Percentiles rank a stretch among this genome's conserved stretches.
These are phyloP conservation scores for Populus alba DNA, from an alignment of 345 rosid species.

Conservation along the genomic window DNA sequence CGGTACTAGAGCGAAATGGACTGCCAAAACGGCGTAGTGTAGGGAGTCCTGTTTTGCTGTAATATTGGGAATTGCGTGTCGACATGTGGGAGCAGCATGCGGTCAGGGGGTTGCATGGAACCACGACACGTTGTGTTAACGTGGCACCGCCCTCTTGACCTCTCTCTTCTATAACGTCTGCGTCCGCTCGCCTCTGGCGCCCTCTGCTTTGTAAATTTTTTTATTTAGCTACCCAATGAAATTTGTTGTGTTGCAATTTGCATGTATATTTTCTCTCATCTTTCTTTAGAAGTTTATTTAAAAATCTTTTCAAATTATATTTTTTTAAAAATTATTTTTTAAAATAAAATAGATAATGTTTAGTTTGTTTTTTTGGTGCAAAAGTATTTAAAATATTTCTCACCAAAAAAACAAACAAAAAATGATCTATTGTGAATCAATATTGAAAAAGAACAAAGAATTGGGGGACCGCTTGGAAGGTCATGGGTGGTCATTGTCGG, in stretches of 20 bases:
- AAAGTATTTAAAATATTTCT: too few species aligned
- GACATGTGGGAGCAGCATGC: conserved; percentile 15
- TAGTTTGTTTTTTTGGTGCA: too few species aligned
- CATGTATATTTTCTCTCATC: too few species aligned
- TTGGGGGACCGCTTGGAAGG: conserved; percentile 11
- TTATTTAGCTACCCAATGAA: not conserved
- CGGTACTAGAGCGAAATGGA: too few species aligned
- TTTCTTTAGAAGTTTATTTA: too few species aligned
- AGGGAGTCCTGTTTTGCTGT: too few species aligned
- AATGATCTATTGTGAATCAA: not conserved
- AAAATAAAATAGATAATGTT: too few species aligned
- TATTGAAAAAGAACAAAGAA: not conserved
- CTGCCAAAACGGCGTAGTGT: conserved; percentile 15
- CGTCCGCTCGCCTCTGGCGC: not conserved
- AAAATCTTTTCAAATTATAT: too few species aligned
- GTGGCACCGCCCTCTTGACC: conserved; percentile 29
- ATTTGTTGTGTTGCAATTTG: not conserved
- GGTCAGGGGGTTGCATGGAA: not conserved
- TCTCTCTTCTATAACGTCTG: too few species aligned
- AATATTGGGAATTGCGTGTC: conserved; percentile 6
- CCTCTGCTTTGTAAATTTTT: not conserved
- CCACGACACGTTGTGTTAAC: conserved; percentile 18
- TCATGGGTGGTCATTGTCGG: conserved; percentile 12
- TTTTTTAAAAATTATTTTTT: too few species aligned
- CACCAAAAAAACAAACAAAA: too few species aligned